These are phyloP conservation scores for Chrysochromulina tobinii DNA, from an alignment of 78 protist genomes.

Conservation along the genomic window DNA sequence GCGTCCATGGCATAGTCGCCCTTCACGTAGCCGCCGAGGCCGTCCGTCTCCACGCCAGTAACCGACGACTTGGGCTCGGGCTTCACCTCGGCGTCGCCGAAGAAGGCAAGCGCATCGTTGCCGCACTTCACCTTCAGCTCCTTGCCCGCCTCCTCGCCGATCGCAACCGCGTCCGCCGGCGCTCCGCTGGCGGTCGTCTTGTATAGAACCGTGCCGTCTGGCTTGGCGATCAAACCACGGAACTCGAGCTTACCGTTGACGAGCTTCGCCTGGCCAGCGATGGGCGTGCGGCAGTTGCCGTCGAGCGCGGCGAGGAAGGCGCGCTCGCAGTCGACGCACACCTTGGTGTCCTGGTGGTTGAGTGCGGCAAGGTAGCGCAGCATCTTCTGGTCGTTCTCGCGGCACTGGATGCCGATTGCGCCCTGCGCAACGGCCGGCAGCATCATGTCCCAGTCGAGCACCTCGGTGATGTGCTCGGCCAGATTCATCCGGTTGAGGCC, in stretches of 20 bases:
- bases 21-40: background rate
- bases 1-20: background rate
- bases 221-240: constrained; percentile 1
- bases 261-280: constrained; percentile 13
- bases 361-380: background rate
- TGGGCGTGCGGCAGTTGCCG: constrained; percentile 37
- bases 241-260: background rate
- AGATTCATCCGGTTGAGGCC: constrained; percentile 64
- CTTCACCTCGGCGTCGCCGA: background rate
- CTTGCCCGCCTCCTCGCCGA: background rate
- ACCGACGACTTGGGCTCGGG: background rate
- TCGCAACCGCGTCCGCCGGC: background rate
- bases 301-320: constrained; percentile 41
- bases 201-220: background rate
- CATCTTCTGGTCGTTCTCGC: constrained; percentile 18
- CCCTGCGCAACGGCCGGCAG: constrained; percentile 78
- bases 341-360: constrained; percentile 19
- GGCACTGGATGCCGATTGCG: constrained; percentile 71
- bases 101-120: background rate
- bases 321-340: constrained; percentile 25
- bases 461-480: background rate
- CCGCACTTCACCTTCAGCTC: background rate
- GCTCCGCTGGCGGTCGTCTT: background rate
- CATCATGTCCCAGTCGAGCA: background rate
- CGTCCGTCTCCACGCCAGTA: background rate